Conservation (phyloP, 495 filamentous ascomycete genomes). For the Penicillium canariense region DNA sequence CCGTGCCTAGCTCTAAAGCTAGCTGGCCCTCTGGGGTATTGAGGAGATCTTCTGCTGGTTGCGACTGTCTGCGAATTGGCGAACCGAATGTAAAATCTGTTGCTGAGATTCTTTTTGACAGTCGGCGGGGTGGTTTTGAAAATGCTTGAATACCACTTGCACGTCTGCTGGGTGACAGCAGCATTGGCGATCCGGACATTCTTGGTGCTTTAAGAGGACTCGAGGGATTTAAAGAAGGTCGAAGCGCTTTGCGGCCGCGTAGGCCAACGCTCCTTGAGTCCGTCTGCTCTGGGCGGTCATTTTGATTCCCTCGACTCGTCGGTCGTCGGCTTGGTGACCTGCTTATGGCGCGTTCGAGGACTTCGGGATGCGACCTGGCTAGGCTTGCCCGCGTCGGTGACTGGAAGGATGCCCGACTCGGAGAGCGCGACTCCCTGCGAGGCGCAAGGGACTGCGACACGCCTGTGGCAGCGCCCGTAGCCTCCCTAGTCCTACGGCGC, state of each 20-base stretch:
- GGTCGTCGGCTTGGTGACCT: slow-evolving; percentile 29
- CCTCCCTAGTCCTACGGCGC: slow-evolving; percentile 58
- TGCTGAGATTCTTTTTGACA: slow-evolving; percentile 41
- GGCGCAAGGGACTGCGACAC: slow-evolving; percentile 29
- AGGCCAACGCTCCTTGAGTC: slow-evolving; percentile 30
- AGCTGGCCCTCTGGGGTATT: slow-evolving; percentile 43
- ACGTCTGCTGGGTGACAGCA: slow-evolving; percentile 33
- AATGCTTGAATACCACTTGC: slow-evolving; percentile 39
- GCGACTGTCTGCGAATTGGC: slow-evolving; percentile 31
- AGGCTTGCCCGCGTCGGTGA: slow-evolving; percentile 65
- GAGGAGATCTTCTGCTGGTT: slow-evolving; percentile 19
- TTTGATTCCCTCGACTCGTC: slow-evolving; percentile 13
- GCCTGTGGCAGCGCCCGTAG: slow-evolving; percentile 29
- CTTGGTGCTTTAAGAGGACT: slow-evolving; percentile 36
- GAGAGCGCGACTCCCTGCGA: slow-evolving; percentile 26
- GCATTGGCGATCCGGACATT: slow-evolving; percentile 27
- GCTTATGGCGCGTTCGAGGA: slow-evolving; percentile 49
- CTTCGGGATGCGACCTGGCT: slow-evolving; percentile 60
- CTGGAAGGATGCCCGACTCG: slow-evolving; percentile 55
- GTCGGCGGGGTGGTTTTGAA: slow-evolving; percentile 40
- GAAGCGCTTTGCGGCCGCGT: slow-evolving; percentile 36
- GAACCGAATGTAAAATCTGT: slow-evolving; percentile 45
- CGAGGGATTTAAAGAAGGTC: slow-evolving; percentile 36
- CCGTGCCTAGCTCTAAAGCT: slow-evolving; percentile 38
- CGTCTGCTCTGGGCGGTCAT: slow-evolving; percentile 20